phyloP scores from a whole-genome alignment of 768 basidiomycete genomes.

The Suillus weaverae region DNA sequence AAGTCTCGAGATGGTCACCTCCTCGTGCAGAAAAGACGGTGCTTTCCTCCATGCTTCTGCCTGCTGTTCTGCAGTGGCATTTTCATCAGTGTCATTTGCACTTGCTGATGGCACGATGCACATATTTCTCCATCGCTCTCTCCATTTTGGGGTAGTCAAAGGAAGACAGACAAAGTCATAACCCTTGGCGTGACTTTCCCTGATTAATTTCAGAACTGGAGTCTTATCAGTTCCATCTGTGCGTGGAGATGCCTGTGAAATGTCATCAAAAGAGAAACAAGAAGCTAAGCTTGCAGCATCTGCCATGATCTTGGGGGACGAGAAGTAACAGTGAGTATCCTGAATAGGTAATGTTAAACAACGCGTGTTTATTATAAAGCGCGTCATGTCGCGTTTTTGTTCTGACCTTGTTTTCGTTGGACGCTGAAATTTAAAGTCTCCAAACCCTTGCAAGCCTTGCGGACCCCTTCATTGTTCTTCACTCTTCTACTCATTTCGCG shows the following conservation, averaged over 20 bases:
- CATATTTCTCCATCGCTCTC: conserved; percentile 83
- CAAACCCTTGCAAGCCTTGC: neutral
- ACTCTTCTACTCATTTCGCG: conserved; percentile 3
- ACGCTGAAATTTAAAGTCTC: neutral
- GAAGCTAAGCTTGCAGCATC: conserved; percentile 30
- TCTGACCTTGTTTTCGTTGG: neutral
- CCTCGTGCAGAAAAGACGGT: conserved; percentile 76
- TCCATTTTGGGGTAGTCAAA: conserved; percentile 89
- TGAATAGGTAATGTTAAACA: neutral
- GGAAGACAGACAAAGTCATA: conserved; percentile 80
- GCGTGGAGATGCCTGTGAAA: conserved; percentile 30
- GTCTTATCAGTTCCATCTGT: conserved; percentile 36
- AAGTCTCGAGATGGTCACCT: conserved; percentile 88
- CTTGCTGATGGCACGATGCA: conserved; percentile 65
- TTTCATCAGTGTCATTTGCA: conserved; percentile 37
- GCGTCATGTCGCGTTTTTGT: conserved; percentile 2
- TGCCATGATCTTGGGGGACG: conserved; percentile 20
- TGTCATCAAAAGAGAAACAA: conserved; percentile 37
- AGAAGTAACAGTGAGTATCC: neutral
- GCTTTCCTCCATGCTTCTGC: conserved; percentile 88
- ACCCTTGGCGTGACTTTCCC: conserved; percentile 58
- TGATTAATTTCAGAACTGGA: conserved; percentile 50
- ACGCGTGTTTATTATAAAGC: neutral
- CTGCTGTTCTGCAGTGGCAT: conserved; percentile 49
- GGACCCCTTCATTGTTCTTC: neutral